Evolutionary conservation across 306 rosid species (phyloP), one percentile per base, ranked within the genome.

Genomic region (Oxytropis ochrocephala): DNA sequence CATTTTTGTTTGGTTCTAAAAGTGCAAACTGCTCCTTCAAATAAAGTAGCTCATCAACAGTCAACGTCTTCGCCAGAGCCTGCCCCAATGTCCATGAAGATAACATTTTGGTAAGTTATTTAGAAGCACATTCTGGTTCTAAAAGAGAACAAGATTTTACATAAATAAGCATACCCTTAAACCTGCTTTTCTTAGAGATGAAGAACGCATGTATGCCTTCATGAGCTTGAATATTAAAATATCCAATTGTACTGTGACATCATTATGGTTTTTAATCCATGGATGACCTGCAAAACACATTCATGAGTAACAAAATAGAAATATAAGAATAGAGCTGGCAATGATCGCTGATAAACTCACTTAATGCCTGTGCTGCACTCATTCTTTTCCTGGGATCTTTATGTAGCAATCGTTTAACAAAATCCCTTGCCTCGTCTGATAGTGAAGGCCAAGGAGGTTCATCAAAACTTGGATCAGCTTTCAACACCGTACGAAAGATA

Each of bases 391-490:
- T 71, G 41, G 95, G 96, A 77, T 93, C 98, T 74, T 93, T 93
- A 74, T 84, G 85, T 64, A 93, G 79, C 53, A 93, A 83, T 75
- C 87, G 81, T 86, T 88, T 90, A 52, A 93, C 98, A 73, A 93
- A 87, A 80, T 88, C 97, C 64, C 50, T 86, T 49, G 91, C 91
- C 77, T 93, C 96, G 19, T 77, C 16, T 53, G 98, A 90, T 51
- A 90, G 78, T 55, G 96, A 82, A 9, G 98, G 96, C 98, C 98
- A 93, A 41, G 98, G 98, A 52, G 81, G 83, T 77, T 93, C 98
- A 21, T 90, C 96, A 75, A 93, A 90, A 80, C 72, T 80, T 39
- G 94, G 97, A 74, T 87, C 97, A 47, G 96, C 88, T 85, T 88
- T 94, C 81, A 94, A 69, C 27, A 94, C 98, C 30, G 95, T 76